Evolutionary conservation across 352 stramenopile species (phyloP).

Genomic region (Phytophthora cajani): DNA sequence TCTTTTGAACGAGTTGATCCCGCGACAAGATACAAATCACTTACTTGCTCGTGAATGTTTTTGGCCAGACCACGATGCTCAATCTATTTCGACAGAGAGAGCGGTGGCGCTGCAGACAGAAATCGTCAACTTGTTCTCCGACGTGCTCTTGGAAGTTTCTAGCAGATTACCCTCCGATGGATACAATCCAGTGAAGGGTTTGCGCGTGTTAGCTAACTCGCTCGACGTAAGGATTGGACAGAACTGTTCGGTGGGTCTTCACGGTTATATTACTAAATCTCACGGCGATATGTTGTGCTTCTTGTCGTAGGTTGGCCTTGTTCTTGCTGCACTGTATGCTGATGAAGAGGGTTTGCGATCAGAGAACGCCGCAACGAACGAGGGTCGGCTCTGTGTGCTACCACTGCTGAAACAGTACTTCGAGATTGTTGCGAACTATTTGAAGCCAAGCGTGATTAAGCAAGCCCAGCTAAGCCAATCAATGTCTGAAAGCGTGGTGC

Average conservation of each 20-base stretch:
- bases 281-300: background rate
- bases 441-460: constrained; percentile 51
- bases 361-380: constrained; percentile 10
- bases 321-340: constrained; percentile 49
- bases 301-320: constrained; percentile 44
- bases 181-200: constrained; percentile 32
- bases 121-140: constrained; percentile 38
- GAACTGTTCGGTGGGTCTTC: background rate
- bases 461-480: constrained; percentile 41
- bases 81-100: constrained; percentile 46
- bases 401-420: constrained; percentile 58
- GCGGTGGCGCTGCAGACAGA: constrained; percentile 31
- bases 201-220: constrained; percentile 43
- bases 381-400: constrained; percentile 25
- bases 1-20: constrained; percentile 31
- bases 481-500: constrained; percentile 43
- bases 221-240: constrained; percentile 46
- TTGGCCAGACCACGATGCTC: constrained; percentile 17
- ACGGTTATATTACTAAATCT: background rate
- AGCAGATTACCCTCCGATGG: constrained; percentile 40
- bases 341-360: constrained; percentile 22
- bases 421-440: constrained; percentile 51
- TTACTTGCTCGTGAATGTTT: constrained; percentile 20
- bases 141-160: constrained; percentile 52
- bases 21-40: constrained; percentile 25